Evolutionary conservation across 2,329 filamentous ascomycete species (phyloP), one percentile per base, ranked within the genome.

Genomic region (Ceratocystis harringtonii): DNA sequence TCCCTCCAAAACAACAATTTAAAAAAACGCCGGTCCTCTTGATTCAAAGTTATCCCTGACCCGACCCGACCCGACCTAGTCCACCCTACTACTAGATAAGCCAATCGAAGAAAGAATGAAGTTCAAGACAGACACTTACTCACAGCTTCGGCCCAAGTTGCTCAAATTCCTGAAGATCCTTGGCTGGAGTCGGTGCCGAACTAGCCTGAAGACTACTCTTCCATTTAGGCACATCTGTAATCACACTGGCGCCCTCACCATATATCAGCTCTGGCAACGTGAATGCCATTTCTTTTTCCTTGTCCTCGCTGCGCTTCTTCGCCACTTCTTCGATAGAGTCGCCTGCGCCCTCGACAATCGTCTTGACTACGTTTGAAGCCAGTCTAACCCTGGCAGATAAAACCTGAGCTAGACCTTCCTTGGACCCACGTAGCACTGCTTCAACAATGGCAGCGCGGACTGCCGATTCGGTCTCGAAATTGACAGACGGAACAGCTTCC

Each of bases 121-220:
- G 19, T 7, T 6, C 10, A 10, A 32, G 12, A 15, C 25, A 57
- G 30, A 17, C 7, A 25, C 22, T 17, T 25, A 19, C 22, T 52
- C 74, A 92, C 66, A 96, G 80, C 78, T 96, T 96, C 15, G 89
- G 77, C 69, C 89, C 90, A 67, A 86, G 79, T 67, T 96, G 92
- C 73, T 96, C 89, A 74, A 92, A 97, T 71, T 91, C 88, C 68
- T 81, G 87, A 65, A 97, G 75, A 69, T 94, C 87, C 72, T 82
- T 86, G 36, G 89, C 83, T 0, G 92, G 83, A 68, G 80, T 80
- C 1, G 91, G 84, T 0, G 89, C 92, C 25, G 82, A 80, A 69
- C 86, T 94, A 32, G 90, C 81, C 67, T 82, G 78, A 70, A 96
- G 78, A 15, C 83, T 79, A 0, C 89, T 85, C 79, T 94, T 95